Base-by-base conservation (phyloP, 306 rosid genomes). In the Cucurbita ficifolia region DNA sequence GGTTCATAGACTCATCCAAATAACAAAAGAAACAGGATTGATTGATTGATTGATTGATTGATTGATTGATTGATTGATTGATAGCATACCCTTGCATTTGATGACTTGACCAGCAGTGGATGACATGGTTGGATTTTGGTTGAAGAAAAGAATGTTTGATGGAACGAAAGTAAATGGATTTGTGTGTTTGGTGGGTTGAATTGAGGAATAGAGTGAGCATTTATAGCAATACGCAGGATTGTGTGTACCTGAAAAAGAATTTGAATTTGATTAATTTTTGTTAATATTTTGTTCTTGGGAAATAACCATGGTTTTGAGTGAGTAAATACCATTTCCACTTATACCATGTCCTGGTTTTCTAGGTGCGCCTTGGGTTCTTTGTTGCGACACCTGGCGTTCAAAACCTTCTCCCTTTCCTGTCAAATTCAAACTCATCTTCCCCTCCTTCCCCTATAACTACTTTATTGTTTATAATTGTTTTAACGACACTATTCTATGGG, bases 21-120 rank as follows among this genome's bases (percentile, higher is more conserved):
- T 3, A 29, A 29, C 33, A 29, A 29, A 29, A 29, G 33, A 29
- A 29, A 29, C 33, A 29, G 33, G 33, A 2, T 29, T 29, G 33
- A 29, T 29, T 29, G 33, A 29, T 24, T 24, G 29, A 24, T 24
- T 24, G 29, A 24, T 24, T 24, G 29, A 24, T 29, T 29, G 33
- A 29, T 29, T 29, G 33, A 29, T 24, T 24, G 29, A 24, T 24
- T 24, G 29, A 24, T 24, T 24, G 29, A 24, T 29, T 2, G 33
- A 29, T 29, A 29, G 33, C 33, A 3, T 29, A 29, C 96, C 96
- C 81, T 36, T 87, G 87, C 96, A 90, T 74, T 84, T 90, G 81
- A 90, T 90, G 76, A 86, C 86, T 50, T 83, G 84, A 43, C 87
- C 96, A 12, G 29, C 76, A 4, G 96, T 83, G 75, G 43, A 80